These are phyloP conservation scores for Pseudogymnoascus sp. DNA, from an alignment of 2,329 filamentous ascomycete species.

Conservation along the genomic window DNA sequence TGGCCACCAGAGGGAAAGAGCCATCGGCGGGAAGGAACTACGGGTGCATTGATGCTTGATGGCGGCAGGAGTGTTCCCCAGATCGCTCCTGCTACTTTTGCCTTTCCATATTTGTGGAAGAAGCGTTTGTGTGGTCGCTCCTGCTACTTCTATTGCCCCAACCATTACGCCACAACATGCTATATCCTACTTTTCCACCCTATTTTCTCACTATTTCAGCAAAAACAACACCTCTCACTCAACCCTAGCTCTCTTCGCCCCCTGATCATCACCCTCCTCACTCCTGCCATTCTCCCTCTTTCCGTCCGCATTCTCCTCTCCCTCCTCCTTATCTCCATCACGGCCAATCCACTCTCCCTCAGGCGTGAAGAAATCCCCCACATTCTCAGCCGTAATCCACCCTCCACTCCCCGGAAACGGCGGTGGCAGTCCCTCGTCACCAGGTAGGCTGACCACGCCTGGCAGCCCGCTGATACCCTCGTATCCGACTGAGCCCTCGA, in stretches of 20 bases:
- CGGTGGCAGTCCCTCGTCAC: conserved; percentile 48
- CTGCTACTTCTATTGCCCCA: not conserved
- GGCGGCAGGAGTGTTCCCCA: no score
- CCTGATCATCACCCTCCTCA: conserved; percentile 38
- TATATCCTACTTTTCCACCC: not conserved
- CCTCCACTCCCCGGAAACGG: conserved; percentile 65
- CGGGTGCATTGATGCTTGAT: no score
- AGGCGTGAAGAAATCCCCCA: conserved; percentile 72
- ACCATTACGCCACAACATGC: not conserved
- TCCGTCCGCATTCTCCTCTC: conserved; percentile 30
- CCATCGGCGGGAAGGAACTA: no score
- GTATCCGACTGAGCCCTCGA: conserved; percentile 42
- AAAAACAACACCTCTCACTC: conserved; percentile 9
- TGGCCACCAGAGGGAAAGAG: no score
- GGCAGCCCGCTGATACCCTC: conserved; percentile 48
- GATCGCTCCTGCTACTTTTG: no score
- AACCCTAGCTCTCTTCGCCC: conserved; percentile 26
- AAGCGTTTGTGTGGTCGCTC: no score
- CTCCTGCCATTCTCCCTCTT: conserved; percentile 41
- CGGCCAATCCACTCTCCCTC: conserved; percentile 66
- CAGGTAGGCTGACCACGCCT: conserved; percentile 42
- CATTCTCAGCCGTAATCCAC: conserved; percentile 90
- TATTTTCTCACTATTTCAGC: not conserved
- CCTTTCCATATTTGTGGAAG: no score
- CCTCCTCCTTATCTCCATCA: conserved; percentile 23